Base-by-base conservation (phyloP, 2,329 filamentous ascomycete genomes). In the Phaeoacremonium minimum region DNA sequence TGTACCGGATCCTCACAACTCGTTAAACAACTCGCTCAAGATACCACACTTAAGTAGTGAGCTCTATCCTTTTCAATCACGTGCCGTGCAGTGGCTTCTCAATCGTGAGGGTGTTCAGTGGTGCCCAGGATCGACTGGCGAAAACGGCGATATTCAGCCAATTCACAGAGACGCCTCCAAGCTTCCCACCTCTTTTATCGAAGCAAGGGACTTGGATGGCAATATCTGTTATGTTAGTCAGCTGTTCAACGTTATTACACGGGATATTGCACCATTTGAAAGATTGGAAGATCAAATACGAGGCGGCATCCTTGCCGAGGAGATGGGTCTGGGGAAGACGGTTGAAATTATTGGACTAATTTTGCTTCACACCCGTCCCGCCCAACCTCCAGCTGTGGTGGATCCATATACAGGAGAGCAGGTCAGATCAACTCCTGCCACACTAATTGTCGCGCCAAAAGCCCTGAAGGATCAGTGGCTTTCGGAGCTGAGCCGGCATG, bases 271-370 rank as follows among this genome's bases (percentile, higher is more conserved):
- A 0, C 49, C 60, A 4, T 78, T 77, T 37, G 55, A 57, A 20
- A 53, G 62, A 30, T 41, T 56, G 28, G 42, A 42, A 15, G 61
- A 75, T 35, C 52, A 55, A n/a, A 40, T 77, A 9, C 69, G 59
- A 31, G 77, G 79, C 11, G 85, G 85, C 1, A 81, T 88, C 32
- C 63, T 91, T 5, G 80, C 84, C 0, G 86, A 91, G 51, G 86
- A 91, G 56, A 91, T 91, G 86, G 86, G 86, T 0, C 64, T 91
- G 2, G 86, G 86, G 2, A 91, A 91, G 56, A 91, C 86, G 0
- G 67, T 90, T 4, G 87, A 91, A 59, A 68, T 87, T 3, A 77
- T 89, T 30, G 73, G 81, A 4, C 65, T 91, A 9, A 75, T 89
- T n/a, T 65, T 77, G 7, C 63, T 84, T 16, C 78, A 91, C 51